phyloP scores from a whole-genome alignment of 176 grass and related monocot genomes.

The Guadua angustifolia region DNA sequence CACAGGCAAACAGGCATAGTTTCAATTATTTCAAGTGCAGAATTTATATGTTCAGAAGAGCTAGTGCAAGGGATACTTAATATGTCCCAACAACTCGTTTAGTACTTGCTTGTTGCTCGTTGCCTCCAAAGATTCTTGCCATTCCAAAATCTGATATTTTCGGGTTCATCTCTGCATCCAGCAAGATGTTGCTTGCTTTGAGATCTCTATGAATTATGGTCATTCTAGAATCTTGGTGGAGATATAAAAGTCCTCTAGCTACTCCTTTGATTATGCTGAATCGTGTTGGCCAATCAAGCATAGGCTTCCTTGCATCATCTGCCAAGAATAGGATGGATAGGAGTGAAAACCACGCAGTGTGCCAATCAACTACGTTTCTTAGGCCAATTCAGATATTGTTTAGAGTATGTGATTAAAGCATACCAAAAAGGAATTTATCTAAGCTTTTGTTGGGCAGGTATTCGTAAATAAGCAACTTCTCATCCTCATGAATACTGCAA shows the following conservation, averaged over 20 bases:
- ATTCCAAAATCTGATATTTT: too few relatives aligned
- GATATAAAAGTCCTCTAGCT: too few relatives aligned
- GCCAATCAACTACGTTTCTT: not conserved
- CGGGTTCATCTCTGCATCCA: too few relatives aligned
- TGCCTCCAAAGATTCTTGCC: constrained; percentile 42
- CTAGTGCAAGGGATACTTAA: constrained; percentile 31
- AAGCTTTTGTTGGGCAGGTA: constrained; percentile 68
- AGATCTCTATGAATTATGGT: too few relatives aligned
- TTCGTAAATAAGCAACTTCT: constrained; percentile 67
- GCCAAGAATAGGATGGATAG: not conserved
- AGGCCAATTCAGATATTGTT: not conserved
- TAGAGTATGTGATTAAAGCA: not conserved
- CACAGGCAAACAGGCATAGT: too few relatives aligned
- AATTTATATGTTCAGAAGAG: too few relatives aligned
- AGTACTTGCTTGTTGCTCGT: constrained; percentile 45
- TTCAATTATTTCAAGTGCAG: too few relatives aligned
- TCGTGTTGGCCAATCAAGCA: not conserved
- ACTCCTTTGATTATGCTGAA: too few relatives aligned
- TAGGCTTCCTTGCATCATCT: constrained; percentile 39
- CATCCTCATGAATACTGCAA: constrained; percentile 53
- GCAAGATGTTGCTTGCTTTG: too few relatives aligned
- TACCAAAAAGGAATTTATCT: constrained; percentile 61
- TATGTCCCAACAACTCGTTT: constrained; percentile 52
- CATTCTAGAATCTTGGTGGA: too few relatives aligned
- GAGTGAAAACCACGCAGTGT: too few relatives aligned